Evolutionary conservation across 2,329 filamentous ascomycete genomes (phyloP).

Genomic region (Alternaria tenuissima): DNA sequence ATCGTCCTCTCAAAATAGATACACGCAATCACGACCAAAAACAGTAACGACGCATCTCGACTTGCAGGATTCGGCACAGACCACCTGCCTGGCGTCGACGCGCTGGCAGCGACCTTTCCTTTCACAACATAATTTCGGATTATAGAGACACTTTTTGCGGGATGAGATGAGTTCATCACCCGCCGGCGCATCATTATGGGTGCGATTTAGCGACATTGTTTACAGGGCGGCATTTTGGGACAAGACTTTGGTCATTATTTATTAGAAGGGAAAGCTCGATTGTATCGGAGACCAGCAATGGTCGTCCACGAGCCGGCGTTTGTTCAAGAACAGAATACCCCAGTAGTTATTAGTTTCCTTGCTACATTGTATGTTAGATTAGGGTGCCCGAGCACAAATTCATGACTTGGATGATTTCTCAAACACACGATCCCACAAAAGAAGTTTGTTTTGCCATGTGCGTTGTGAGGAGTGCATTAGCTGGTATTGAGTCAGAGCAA

Average conservation of each 20-base stretch:
- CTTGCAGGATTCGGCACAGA: slow-evolving; percentile 15
- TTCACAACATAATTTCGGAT: slow-evolving; percentile 17
- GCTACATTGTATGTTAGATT: slow-evolving; percentile 18
- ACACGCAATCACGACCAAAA: slow-evolving; percentile 25
- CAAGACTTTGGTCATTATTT: slow-evolving; percentile 20
- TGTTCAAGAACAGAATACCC: slow-evolving; percentile 37
- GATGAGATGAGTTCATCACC: slow-evolving; percentile 7
- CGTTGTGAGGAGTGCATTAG: slow-evolving; percentile 4
- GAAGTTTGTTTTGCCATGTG: slow-evolving; percentile 9
- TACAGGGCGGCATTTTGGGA: slow-evolving; percentile 20
- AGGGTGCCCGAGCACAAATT: slow-evolving; percentile 19
- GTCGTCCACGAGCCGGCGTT: slow-evolving; percentile 36
- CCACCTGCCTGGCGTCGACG: slow-evolving; percentile 4
- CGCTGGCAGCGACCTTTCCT: slow-evolving; percentile 24
- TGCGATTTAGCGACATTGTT: slow-evolving; percentile 19
- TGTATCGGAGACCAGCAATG: slow-evolving; percentile 27
- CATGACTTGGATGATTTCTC: slow-evolving; percentile 7
- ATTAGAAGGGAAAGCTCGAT: slow-evolving; percentile 31
- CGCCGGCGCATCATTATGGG: slow-evolving; percentile 23
- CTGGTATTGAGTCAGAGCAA: slow-evolving; percentile 1
- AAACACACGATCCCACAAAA: background rate
- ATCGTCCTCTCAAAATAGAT: slow-evolving; percentile 42
- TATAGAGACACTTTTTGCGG: slow-evolving; percentile 20
- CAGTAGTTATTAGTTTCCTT: slow-evolving; percentile 21
- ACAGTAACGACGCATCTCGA: slow-evolving; percentile 20